A percentile compares a stretch with the other conserved stretches of the same genome.
Evolutionary conservation across 2,329 filamentous ascomycete genomes (phyloP).

Genomic region (Pseudovirgaria hyperparasitica): DNA sequence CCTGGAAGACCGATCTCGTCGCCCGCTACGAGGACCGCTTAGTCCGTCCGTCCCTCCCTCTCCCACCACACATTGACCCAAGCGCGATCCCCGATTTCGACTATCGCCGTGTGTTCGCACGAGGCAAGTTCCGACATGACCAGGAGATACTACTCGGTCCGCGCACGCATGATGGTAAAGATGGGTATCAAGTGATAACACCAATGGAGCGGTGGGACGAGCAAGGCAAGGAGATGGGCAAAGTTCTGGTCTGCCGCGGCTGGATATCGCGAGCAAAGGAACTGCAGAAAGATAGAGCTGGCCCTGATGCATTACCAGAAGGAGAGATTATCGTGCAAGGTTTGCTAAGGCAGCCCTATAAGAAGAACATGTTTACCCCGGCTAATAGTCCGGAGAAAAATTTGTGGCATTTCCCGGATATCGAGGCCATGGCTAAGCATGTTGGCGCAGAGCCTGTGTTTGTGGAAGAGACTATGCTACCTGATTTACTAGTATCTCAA

Average conservation of each 20-base stretch:
- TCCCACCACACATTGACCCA: slow-evolving; percentile 74
- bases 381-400: slow-evolving; percentile 71
- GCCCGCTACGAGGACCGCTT: slow-evolving; percentile 88
- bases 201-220: slow-evolving; percentile 62
- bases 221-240: slow-evolving; percentile 32
- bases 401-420: slow-evolving; percentile 92
- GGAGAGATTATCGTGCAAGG: slow-evolving; percentile 73
- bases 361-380: slow-evolving; percentile 97
- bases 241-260: slow-evolving; percentile 76
- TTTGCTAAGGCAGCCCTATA: slow-evolving; percentile 76
- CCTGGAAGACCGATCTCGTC: slow-evolving; percentile 88
- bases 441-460: slow-evolving; percentile 79
- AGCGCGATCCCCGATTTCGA: slow-evolving; percentile 80
- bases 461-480: slow-evolving; percentile 90
- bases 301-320: slow-evolving; percentile 48
- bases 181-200: slow-evolving; percentile 85
- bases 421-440: slow-evolving; percentile 75
- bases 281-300: slow-evolving; percentile 44
- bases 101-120: slow-evolving; percentile 69
- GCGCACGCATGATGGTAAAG: slow-evolving; percentile 73
- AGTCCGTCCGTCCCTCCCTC: slow-evolving; percentile 68
- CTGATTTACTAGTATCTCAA: slow-evolving; percentile 64
- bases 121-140: slow-evolving; percentile 68
- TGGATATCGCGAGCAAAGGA: slow-evolving; percentile 76
- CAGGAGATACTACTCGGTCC: slow-evolving; percentile 95